A percentile compares a stretch with the other conserved stretches of the same genome.
These are phyloP conservation scores for Wallacemonas sp. DNA, from an alignment of 208 protist genomes.

Conservation along the genomic window DNA sequence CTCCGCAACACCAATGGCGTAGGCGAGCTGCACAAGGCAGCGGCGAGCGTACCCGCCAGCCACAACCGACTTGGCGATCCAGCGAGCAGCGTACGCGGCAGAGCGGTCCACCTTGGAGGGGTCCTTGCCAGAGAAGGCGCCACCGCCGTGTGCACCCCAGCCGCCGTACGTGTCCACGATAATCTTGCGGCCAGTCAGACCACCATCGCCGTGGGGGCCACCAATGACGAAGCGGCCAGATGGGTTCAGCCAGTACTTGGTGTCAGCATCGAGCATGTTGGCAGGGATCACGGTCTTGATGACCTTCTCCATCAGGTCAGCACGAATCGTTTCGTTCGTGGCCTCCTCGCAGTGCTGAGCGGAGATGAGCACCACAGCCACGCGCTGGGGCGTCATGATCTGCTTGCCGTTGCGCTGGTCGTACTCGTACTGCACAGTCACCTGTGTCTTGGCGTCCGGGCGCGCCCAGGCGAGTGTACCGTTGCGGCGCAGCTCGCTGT, in stretches of 20 bases:
- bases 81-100: slow-evolving; percentile 98
- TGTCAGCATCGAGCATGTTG: slow-evolving; percentile 94
- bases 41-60: slow-evolving; percentile 92
- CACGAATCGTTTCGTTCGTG: slow-evolving; percentile 93
- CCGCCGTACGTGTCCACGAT: slow-evolving; percentile 99
- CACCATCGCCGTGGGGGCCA: slow-evolving; percentile 99
- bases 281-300: slow-evolving; percentile 95
- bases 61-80: slow-evolving; percentile 99
- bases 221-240: slow-evolving; percentile 99
- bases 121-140: slow-evolving; percentile 99
- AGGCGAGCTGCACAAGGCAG: slow-evolving; percentile 98
- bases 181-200: slow-evolving; percentile 99
- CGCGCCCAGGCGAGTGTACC: slow-evolving; percentile 94
- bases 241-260: slow-evolving; percentile 99
- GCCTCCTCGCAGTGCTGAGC: slow-evolving; percentile 97
- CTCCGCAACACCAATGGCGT: slow-evolving; percentile 98
- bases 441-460: slow-evolving; percentile 99
- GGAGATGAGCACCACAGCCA: slow-evolving; percentile 99
- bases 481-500: slow-evolving; percentile 96
- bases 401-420: slow-evolving; percentile 80
- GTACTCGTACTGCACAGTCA: slow-evolving; percentile 99
- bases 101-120: slow-evolving; percentile 99
- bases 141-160: slow-evolving; percentile 99
- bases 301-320: slow-evolving; percentile 95
- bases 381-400: slow-evolving; percentile 90